Percentiles rank a stretch among this genome's conserved stretches.
phyloP scores from a whole-genome alignment of 345 rosid species.

The Lepidium aucheri region DNA sequence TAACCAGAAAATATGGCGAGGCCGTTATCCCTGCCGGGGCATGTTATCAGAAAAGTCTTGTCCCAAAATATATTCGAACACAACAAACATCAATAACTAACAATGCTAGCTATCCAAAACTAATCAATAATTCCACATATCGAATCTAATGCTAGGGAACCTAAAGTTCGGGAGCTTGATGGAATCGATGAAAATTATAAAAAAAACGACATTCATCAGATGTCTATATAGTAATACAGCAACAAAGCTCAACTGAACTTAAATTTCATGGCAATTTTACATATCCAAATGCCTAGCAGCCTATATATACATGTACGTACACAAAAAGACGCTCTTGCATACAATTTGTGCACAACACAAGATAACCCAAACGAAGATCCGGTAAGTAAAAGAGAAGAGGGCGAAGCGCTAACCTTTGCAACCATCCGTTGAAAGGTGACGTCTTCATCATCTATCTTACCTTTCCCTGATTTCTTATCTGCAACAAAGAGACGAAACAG shows the following conservation, averaged over 20 bases:
- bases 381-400: slow-evolving; percentile 33
- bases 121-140: background rate
- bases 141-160: background rate
- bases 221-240: background rate
- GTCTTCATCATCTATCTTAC: slow-evolving; percentile 91
- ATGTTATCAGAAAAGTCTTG: slow-evolving; percentile 73
- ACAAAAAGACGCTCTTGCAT: background rate
- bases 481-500: background rate
- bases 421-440: slow-evolving; percentile 97
- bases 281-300: no score
- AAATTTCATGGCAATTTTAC: background rate
- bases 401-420: slow-evolving; percentile 92
- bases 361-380: background rate
- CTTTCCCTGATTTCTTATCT: slow-evolving; percentile 91
- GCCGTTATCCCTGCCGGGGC: slow-evolving; percentile 99
- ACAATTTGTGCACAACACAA: background rate
- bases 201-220: background rate
- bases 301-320: background rate
- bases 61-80: background rate
- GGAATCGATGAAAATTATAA: background rate
- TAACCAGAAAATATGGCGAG: slow-evolving; percentile 43
- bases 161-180: background rate
- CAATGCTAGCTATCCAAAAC: background rate
- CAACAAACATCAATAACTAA: background rate
- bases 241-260: background rate